phyloP scores from a whole-genome alignment of 2,329 filamentous ascomycete genomes.

The Zymoseptoria pseudotritici region DNA sequence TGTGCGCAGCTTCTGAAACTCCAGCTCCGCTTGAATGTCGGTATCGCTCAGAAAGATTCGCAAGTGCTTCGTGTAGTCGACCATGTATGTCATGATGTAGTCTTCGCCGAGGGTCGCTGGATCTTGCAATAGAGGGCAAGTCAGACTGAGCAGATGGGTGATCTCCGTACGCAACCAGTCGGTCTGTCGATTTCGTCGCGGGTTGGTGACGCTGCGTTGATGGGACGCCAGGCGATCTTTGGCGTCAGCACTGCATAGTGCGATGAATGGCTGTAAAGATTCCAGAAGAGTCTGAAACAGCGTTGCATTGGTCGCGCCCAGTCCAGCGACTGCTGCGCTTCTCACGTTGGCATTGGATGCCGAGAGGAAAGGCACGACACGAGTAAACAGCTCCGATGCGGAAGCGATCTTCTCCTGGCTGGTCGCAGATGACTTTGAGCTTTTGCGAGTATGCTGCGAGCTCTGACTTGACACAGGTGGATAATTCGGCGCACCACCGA shows the following conservation, averaged over 20 bases:
- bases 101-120: conserved; percentile 67
- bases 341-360: conserved; percentile 73
- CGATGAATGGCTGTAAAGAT: conserved; percentile 78
- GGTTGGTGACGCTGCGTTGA: conserved; percentile 74
- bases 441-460: conserved; percentile 72
- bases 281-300: conserved; percentile 88
- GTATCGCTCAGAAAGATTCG: conserved; percentile 92
- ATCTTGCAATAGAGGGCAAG: conserved; percentile 77
- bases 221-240: conserved; percentile 68
- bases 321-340: conserved; percentile 80
- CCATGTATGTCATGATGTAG: conserved; percentile 82
- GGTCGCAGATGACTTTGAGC: conserved; percentile 60
- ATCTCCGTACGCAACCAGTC: conserved; percentile 88
- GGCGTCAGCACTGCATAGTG: conserved; percentile 80
- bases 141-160: conserved; percentile 91
- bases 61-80: conserved; percentile 83
- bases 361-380: conserved; percentile 78
- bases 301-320: conserved; percentile 91
- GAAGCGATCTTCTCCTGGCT: conserved; percentile 74
- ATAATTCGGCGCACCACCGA: conserved; percentile 54
- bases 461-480: conserved; percentile 43
- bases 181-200: conserved; percentile 72
- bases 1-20: conserved; percentile 81
- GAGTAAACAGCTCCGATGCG: conserved; percentile 81
- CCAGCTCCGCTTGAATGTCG: conserved; percentile 90